Percentiles rank a stretch among this genome's conserved stretches.
phyloP scores from a whole-genome alignment of 2,329 filamentous ascomycete species.

The Penicillium aurantiogriseum region DNA sequence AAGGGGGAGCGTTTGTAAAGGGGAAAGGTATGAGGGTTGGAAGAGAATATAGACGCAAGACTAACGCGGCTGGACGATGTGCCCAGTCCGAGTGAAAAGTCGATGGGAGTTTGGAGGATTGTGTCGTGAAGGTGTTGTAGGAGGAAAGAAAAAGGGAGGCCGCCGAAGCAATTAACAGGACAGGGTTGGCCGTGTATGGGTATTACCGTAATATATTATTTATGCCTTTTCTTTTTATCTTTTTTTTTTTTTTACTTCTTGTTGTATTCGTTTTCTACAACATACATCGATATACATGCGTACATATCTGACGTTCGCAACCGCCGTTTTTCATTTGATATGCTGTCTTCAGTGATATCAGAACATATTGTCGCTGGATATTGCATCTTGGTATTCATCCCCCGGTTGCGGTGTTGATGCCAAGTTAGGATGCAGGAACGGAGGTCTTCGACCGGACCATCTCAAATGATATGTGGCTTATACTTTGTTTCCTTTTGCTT shows the following conservation, averaged over 20 bases:
- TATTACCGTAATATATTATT: slow-evolving; percentile 13
- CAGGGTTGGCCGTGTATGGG: slow-evolving; percentile 4
- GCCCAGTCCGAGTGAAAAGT: slow-evolving; percentile 23
- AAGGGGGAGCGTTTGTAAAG: slow-evolving; percentile 4
- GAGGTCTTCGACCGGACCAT: not conserved
- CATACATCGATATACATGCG: not conserved
- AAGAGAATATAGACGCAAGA: slow-evolving; percentile 9
- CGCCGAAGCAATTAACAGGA: slow-evolving; percentile 12
- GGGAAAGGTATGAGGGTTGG: slow-evolving; percentile 1
- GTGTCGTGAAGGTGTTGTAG: slow-evolving; percentile 13
- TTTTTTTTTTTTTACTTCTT: not conserved
- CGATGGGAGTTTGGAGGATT: slow-evolving; percentile 7
- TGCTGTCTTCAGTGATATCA: not conserved
- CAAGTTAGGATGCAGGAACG: slow-evolving; percentile 3
- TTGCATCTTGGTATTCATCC: not conserved
- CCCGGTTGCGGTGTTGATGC: slow-evolving; percentile 1
- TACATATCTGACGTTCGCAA: not conserved
- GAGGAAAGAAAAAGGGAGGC: slow-evolving; percentile 19
- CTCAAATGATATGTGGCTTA: not conserved
- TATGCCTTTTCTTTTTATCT: not conserved
- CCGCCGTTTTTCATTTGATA: not conserved
- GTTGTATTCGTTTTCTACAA: no score
- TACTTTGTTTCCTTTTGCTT: not conserved
- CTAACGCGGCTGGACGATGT: slow-evolving; percentile 26
- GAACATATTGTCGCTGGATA: not conserved